Evolutionary conservation across 257 asterid genomes (phyloP).

Genomic region (Cinchona pubescens): DNA sequence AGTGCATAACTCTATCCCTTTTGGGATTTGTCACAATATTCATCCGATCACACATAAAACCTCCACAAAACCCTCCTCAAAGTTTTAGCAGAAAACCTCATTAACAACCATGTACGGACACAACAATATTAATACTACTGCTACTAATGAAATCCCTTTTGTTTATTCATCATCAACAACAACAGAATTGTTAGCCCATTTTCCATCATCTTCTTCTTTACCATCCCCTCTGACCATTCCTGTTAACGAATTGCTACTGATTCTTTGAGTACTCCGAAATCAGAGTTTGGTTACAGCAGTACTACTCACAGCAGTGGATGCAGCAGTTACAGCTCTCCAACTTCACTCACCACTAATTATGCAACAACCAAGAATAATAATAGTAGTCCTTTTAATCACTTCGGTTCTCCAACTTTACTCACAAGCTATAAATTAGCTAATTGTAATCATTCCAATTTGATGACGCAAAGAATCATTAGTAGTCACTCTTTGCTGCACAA

Average conservation of each 20-base stretch:
- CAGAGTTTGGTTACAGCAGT: conserved; percentile 47
- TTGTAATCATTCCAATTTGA: conserved; percentile 28
- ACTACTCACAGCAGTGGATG: conserved; percentile 63
- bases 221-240: conserved; percentile 51
- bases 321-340: conserved; percentile 67
- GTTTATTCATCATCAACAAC: conserved; percentile 20
- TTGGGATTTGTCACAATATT: conserved; percentile 7
- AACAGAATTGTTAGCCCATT: conserved; percentile 31
- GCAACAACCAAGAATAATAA: conserved; percentile 24
- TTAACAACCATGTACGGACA: conserved; percentile 62
- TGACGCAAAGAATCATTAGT: conserved; percentile 65
- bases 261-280: conserved; percentile 41
- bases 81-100: neutral
- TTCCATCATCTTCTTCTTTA: conserved; percentile 28
- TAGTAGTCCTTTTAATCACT: no score
- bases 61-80: conserved; percentile 15
- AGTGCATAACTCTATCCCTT: conserved; percentile 20
- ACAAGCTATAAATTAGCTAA: conserved; percentile 27
- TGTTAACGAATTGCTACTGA: conserved; percentile 44
- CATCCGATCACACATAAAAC: conserved; percentile 9
- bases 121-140: conserved; percentile 7
- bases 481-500: conserved; percentile 60
- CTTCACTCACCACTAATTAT: conserved; percentile 34
- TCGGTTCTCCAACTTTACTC: conserved; percentile 52
- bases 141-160: conserved; percentile 27